phyloP scores from a whole-genome alignment of 2,329 filamentous ascomycete genomes.

The Talaromyces piceae region DNA sequence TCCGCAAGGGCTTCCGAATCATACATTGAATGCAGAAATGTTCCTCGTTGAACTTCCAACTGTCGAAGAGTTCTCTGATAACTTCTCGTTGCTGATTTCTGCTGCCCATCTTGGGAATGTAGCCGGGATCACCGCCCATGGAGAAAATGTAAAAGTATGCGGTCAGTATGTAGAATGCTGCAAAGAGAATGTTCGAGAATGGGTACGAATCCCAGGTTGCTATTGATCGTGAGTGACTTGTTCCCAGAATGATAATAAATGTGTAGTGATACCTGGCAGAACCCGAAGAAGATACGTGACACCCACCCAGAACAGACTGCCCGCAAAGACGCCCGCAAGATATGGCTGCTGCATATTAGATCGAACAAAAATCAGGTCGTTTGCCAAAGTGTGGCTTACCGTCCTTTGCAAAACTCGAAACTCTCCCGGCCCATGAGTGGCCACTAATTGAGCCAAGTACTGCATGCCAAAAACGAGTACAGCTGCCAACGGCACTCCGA shows the following conservation, averaged over 20 bases:
- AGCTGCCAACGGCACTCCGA: conserved; percentile 65
- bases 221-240: conserved; percentile 34
- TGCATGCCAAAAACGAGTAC: conserved; percentile 61
- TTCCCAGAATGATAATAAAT: conserved; percentile 19
- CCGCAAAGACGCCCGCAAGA: conserved; percentile 88
- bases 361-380: conserved; percentile 8
- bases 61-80: conserved; percentile 75
- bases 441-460: conserved; percentile 66
- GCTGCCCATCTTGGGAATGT: conserved; percentile 81
- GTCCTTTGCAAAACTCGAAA: conserved; percentile 89
- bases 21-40: conserved; percentile 95
- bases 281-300: conserved; percentile 68
- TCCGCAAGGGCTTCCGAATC: conserved; percentile 83
- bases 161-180: conserved; percentile 55
- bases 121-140: conserved; percentile 87
- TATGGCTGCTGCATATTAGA: conserved; percentile 58
- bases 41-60: conserved; percentile 86
- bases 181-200: conserved; percentile 73
- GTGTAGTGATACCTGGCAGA: conserved; percentile 66
- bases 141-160: conserved; percentile 79
- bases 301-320: conserved; percentile 72
- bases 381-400: conserved; percentile 41
- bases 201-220: conserved; percentile 59
- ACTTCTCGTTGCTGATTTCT: conserved; percentile 82
- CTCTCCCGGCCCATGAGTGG: conserved; percentile 76